Base-by-base conservation (phyloP, 148 eudicot genomes). In the Fagopyrum esculentum region DNA sequence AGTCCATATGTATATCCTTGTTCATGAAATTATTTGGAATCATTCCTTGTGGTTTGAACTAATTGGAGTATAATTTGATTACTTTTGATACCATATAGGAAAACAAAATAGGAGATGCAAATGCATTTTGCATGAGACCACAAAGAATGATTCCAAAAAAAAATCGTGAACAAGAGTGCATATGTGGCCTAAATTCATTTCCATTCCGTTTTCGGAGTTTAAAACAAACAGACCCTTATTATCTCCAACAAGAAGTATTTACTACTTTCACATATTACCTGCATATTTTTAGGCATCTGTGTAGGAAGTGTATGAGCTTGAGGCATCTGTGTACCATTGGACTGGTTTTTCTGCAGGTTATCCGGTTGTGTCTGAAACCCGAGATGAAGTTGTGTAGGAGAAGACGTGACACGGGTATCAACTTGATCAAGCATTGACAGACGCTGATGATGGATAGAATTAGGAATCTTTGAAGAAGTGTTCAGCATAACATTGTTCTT, bases 371-470 rank as follows among this genome's bases (percentile, higher is more conserved):
- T 69, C 63, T 73, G 83, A 47, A 78, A 19, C 12, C 30, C 73
- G 4, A 47, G 57, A 64, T 46, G 51, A 71, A 81, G 74, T 45
- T 69, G 78, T n/a, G 74, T 54, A 9, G 82, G 44, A 29, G 85
- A 8, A 72, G 74, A 61, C 35, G 61, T 40, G 35, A 47, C 47
- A 35, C 64, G 63, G 45, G 80, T 16, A 19, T 77, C 80, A 69
- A 77, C 87, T 75, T 80, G 81, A 72, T 78, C 72, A 46, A 78
- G 79, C 74, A 70, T 45, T 17, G 81, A 64, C 59, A 69, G 82
- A 54, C 73, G 77, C 55, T 71, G 79, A 45, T 71, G 85, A 55
- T 82, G 84, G 55, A 69, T 30, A 7, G 88, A 77, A 64, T 70
- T 26, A 9, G 80, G 74, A 63, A 40, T 45, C 71, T 13, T 66